Evolutionary conservation across 805 yeast species (phyloP).

Genomic region (fission yeast (Schizosaccharomyces pombe)): DNA sequence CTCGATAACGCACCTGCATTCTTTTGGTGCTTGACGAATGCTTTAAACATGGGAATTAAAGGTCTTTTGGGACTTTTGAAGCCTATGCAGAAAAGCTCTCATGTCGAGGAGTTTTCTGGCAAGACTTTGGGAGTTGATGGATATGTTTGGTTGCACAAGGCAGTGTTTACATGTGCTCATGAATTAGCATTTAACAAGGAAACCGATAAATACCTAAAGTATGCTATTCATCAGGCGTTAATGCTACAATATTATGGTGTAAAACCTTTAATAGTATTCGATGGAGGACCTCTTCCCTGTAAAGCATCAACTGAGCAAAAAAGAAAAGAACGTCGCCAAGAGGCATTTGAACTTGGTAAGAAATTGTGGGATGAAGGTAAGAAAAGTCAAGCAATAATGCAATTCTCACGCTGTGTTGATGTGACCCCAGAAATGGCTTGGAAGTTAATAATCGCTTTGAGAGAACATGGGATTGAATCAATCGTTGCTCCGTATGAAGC

Average conservation of each 20-base stretch:
- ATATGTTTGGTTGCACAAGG: slow-evolving; percentile 87
- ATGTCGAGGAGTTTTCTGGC: slow-evolving; percentile 42
- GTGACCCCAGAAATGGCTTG: slow-evolving; percentile 84
- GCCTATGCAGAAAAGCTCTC: slow-evolving; percentile 38
- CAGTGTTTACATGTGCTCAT: slow-evolving; percentile 58
- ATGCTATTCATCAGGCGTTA: slow-evolving; percentile 39
- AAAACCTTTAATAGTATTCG: slow-evolving; percentile 73
- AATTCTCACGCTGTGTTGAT: slow-evolving; percentile 56
- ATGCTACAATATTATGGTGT: slow-evolving; percentile 48
- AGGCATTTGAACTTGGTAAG: slow-evolving; percentile 34
- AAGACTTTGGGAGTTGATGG: slow-evolving; percentile 65
- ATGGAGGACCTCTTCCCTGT: slow-evolving; percentile 68
- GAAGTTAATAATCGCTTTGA: slow-evolving; percentile 37
- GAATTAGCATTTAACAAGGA: slow-evolving; percentile 52
- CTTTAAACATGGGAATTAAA: slow-evolving; percentile 25
- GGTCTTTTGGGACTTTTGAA: slow-evolving; percentile 65
- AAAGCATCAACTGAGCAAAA: slow-evolving; percentile 51
- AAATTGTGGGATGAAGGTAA: slow-evolving; percentile 31
- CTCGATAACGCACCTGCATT: background rate
- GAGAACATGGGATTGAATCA: slow-evolving; percentile 31
- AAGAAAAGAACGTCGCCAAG: slow-evolving; percentile 29
- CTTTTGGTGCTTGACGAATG: background rate
- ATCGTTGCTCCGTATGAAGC: slow-evolving; percentile 97
- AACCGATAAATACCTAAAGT: slow-evolving; percentile 37
- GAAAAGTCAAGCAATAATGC: slow-evolving; percentile 35